Evolutionary conservation across 345 rosid species (phyloP).

Genomic region (Nasturtium officinale): DNA sequence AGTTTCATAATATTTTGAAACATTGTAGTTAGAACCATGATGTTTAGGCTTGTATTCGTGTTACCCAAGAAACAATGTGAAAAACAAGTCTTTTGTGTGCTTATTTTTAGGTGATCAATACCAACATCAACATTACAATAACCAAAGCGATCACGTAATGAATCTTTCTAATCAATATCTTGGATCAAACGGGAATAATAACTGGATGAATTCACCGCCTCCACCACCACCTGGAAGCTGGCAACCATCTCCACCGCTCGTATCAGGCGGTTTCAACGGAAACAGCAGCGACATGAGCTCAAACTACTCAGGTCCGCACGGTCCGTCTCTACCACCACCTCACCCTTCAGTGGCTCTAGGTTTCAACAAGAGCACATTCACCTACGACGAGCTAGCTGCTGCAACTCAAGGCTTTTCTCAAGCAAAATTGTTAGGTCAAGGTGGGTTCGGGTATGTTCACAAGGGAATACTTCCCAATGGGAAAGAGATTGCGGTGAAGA

Average conservation of each 20-base stretch:
- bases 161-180: slow-evolving; percentile 47
- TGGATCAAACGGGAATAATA: slow-evolving; percentile 39
- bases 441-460: slow-evolving; percentile 86
- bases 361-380: slow-evolving; percentile 62
- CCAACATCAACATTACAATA: slow-evolving; percentile 44
- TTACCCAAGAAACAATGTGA: slow-evolving; percentile 26
- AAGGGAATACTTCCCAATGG: slow-evolving; percentile 75
- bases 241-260: slow-evolving; percentile 37
- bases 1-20: not conserved
- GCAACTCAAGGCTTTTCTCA: slow-evolving; percentile 78
- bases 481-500: slow-evolving; percentile 86
- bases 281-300: slow-evolving; percentile 63
- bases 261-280: slow-evolving; percentile 33
- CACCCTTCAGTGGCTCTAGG: slow-evolving; percentile 62
- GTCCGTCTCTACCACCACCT: slow-evolving; percentile 62
- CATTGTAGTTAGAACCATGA: not conserved
- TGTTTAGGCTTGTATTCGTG: not conserved
- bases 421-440: slow-evolving; percentile 69
- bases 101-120: slow-evolving; percentile 39
- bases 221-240: slow-evolving; percentile 50
- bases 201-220: slow-evolving; percentile 46
- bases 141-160: slow-evolving; percentile 35
- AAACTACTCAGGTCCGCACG: slow-evolving; percentile 55
- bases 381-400: slow-evolving; percentile 68
- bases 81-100: slow-evolving; percentile 3